Evolutionary conservation across 2,329 filamentous ascomycete genomes (phyloP), one percentile per base, ranked within the genome.

Genomic region (Cladosporium sp.): DNA sequence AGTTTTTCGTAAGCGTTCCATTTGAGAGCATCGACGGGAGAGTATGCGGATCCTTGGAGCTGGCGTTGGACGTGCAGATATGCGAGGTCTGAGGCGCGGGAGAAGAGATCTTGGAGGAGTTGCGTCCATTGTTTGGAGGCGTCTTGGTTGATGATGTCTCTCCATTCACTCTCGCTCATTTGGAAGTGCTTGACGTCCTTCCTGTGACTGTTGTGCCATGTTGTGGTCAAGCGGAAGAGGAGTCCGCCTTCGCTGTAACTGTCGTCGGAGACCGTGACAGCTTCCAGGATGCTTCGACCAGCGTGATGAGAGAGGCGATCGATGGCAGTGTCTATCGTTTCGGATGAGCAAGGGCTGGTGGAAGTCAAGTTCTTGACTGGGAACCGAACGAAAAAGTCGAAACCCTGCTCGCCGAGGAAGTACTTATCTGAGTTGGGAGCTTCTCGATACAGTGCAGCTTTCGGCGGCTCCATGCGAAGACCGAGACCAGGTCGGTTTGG

Each of bases 31-130:
- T 24, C 30, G 26, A 49, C 8, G 3, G 59, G n/a, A 3, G 11
- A 32, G 41, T 61, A 32, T 15, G 32, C 15, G 4, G 44, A 49
- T 12, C 28, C 26, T 14, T 49, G 41, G 21, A 51, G 59, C 41
- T 61, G 59, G n/a, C 59, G 59, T 51, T 61, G 11, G 47, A 62
- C 59, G 44, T 62, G 59, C 24, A 62, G 47, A 28, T 62, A 54
- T n/a, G 59, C 59, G 34, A 47, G 34, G 44, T 62, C 59, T 21
- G 59, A 62, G 4, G 44, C n/a, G 12, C 59, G 44, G 1, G 44
- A 24, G 32, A 62, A 38, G 30, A 62, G 47, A n/a, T 62, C 44
- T 7, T 24, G 32, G 21, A 54, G 8, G 18, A 62, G 30, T 1
- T 6, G 34, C 12, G 47, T 24, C 59, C 59, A 62, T 2, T 11